Evolutionary conservation across 768 basidiomycete species (phyloP).

Genomic region (Pholiota molesta): DNA sequence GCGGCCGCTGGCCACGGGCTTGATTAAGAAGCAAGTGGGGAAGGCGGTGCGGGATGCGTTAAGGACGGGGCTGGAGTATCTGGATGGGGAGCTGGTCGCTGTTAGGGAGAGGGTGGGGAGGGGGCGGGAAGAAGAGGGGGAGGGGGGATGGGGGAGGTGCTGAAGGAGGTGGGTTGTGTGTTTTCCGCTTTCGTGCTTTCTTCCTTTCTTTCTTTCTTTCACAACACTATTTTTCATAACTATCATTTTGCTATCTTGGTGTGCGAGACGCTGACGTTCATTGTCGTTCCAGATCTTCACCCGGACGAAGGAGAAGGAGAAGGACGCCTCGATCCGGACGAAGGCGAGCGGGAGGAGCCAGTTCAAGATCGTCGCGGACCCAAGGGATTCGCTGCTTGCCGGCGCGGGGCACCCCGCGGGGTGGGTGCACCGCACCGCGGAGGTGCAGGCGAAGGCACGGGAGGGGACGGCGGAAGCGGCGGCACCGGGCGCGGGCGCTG

Average conservation of each 20-base stretch:
- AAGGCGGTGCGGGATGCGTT: conserved; percentile 66
- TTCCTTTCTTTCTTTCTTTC: too few relatives aligned
- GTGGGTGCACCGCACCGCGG: conserved; percentile 65
- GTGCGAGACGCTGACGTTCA: too few relatives aligned
- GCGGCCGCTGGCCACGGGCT: conserved; percentile 73
- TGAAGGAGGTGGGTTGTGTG: too few relatives aligned
- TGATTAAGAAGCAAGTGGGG: conserved; percentile 77
- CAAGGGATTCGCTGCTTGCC: conserved; percentile 69
- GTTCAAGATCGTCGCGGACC: conserved; percentile 76
- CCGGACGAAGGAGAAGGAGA: too few relatives aligned
- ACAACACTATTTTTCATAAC: too few relatives aligned
- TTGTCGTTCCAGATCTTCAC: too few relatives aligned
- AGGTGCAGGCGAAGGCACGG: conserved; percentile 37
- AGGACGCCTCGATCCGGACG: conserved; percentile 8
- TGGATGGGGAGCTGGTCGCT: conserved; percentile 88
- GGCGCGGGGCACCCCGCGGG: conserved; percentile 56
- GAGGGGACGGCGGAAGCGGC: background rate
- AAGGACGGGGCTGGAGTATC: conserved; percentile 79
- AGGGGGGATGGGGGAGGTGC: too few relatives aligned
- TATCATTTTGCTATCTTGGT: too few relatives aligned
- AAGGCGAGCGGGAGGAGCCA: conserved; percentile 47
- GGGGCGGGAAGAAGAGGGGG: conserved; percentile 47
- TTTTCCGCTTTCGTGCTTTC: conserved; percentile 23
- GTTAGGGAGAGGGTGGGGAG: conserved; percentile 81
- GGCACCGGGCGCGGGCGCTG: background rate